Evolutionary conservation across 495 filamentous ascomycete genomes (phyloP), one percentile per base, ranked within the genome.

Genomic region (Hyaloscypha variabilis): DNA sequence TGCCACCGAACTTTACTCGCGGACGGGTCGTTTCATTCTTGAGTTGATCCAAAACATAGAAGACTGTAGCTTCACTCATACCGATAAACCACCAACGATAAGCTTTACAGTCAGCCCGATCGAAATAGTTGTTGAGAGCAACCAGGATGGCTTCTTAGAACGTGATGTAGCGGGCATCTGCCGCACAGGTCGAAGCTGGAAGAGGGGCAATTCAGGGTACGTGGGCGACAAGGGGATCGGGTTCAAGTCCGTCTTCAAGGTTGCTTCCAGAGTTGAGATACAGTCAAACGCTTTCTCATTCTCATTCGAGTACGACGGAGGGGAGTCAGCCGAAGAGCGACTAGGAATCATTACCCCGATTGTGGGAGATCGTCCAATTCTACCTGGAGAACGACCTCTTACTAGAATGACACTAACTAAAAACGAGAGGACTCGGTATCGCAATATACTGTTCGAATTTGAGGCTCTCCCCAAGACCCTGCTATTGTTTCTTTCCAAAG

Each of bases 151-250:
- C 28, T 82, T 82, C 60, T 70, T 66, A 4, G 66, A 74, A 34
- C 64, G 21, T 8, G 72, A 81, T 66, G 62, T 81, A 6, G n/a
- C 29, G 23, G 77, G 76, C 11, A 76, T 82, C 52, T 81, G 77
- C 64, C 31, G 52, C 13, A 62, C 77, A 24, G 74, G 74, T 0
- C 26, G 75, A 31, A 81, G 78, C 63, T 76, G 76, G 28, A 84
- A 83, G 62, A 67, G 60, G 29, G 49, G n/a, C n/a, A n/a, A n/a
- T n/a, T n/a, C n/a, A 34, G 30, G 30, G 10, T 78, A 77, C 58
- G 75, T 77, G 63, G 81, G 80, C 8, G 79, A 80, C 46, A 83
- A 83, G 53, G 79, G 78, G 6, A 79, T 81, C 50, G 80, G 81
- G 0, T 83, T 82, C 71, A 82, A 82, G 60, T 80, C 78, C 0